Evolutionary conservation across 352 stramenopile genomes (phyloP).

Genomic region (Pythium diclinum): DNA sequence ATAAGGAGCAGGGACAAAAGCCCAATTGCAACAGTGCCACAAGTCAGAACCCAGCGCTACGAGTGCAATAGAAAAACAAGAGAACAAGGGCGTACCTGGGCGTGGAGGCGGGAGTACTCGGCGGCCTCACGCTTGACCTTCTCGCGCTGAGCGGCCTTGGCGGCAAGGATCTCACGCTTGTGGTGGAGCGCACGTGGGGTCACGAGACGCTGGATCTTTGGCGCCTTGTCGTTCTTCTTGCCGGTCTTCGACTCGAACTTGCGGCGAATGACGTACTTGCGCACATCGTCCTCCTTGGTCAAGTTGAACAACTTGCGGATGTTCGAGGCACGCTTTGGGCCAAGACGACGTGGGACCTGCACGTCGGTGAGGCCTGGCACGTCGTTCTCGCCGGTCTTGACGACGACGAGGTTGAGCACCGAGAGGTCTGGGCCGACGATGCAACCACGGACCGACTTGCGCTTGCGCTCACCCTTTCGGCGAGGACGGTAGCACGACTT

Average conservation of each 20-base stretch:
- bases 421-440: slow-evolving; percentile 99
- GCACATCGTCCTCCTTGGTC: slow-evolving; percentile 99
- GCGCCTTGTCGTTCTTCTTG: slow-evolving; percentile 97
- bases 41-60: slow-evolving; percentile 36
- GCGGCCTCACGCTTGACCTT: slow-evolving; percentile 93
- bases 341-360: slow-evolving; percentile 94
- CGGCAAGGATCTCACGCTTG: slow-evolving; percentile 89
- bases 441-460: slow-evolving; percentile 99
- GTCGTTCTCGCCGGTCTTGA: slow-evolving; percentile 96
- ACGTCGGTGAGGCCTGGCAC: slow-evolving; percentile 98
- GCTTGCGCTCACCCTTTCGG: slow-evolving; percentile 96
- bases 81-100: slow-evolving; percentile 60
- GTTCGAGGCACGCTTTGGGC: slow-evolving; percentile 99
- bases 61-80: slow-evolving; percentile 5
- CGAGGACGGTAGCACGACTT: slow-evolving; percentile 96
- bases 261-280: slow-evolving; percentile 98
- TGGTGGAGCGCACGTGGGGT: slow-evolving; percentile 97
- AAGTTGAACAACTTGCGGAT: slow-evolving; percentile 99
- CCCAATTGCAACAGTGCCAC: slow-evolving; percentile 35
- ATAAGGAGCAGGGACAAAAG: slow-evolving; percentile 82
- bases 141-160: slow-evolving; percentile 85
- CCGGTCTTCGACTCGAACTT: slow-evolving; percentile 99
- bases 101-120: slow-evolving; percentile 97
- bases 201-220: slow-evolving; percentile 99
- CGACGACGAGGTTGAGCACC: slow-evolving; percentile 99